A percentile compares a stretch with the other conserved stretches of the same genome.
Conservation (phyloP, 306 rosid species). For the Rosa chinensis region DNA sequence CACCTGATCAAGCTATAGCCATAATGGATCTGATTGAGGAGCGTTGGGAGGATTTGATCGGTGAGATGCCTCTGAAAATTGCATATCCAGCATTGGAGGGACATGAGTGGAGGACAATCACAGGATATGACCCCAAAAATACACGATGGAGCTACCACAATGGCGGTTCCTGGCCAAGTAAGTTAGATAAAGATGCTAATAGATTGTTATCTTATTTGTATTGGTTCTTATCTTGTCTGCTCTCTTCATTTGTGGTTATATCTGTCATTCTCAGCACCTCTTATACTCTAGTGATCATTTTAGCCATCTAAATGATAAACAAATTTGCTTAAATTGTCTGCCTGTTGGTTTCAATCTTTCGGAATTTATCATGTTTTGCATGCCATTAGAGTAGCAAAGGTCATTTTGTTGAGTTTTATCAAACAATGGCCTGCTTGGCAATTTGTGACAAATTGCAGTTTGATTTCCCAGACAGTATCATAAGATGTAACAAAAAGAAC, state of each 20-base stretch:
- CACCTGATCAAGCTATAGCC: slow-evolving; percentile 19
- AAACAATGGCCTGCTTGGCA: not conserved
- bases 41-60: slow-evolving; percentile 35
- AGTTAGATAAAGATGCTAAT: not conserved
- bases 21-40: slow-evolving; percentile 36
- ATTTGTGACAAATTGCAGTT: not conserved
- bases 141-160: slow-evolving; percentile 37
- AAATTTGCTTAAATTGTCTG: not conserved
- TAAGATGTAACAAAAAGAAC: not conserved
- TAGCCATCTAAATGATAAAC: not conserved
- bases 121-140: slow-evolving; percentile 31
- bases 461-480: not conserved
- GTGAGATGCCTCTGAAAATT: slow-evolving; percentile 39
- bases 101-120: slow-evolving; percentile 29
- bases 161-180: slow-evolving; percentile 40
- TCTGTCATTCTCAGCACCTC: not conserved
- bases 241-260: not conserved
- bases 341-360: not conserved
- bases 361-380: not conserved
- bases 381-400: not conserved
- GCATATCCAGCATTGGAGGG: slow-evolving; percentile 34
- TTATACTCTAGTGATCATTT: not conserved
- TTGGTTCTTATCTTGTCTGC: not conserved
- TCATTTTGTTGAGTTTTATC: too few relatives aligned
- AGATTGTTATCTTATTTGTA: not conserved